A percentile compares a stretch with the other conserved stretches of the same genome.
phyloP scores from a whole-genome alignment of 768 basidiomycete genomes.

The Russula virescens region DNA sequence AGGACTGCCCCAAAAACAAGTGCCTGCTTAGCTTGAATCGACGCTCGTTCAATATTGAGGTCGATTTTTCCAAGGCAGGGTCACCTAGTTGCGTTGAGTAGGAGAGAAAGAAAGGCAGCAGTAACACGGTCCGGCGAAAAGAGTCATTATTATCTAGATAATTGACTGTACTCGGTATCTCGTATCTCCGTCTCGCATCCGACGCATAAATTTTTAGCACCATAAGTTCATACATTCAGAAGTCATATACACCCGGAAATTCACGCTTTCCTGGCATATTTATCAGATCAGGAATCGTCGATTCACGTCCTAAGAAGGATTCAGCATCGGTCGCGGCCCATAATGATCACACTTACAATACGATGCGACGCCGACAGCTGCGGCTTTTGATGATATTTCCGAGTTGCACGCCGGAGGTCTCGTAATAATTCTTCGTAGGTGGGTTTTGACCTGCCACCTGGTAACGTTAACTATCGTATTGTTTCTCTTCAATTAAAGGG shows the following conservation, averaged over 20 bases:
- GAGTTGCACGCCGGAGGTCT: slow-evolving; percentile 20
- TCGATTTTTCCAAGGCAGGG: slow-evolving; percentile 1
- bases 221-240: slow-evolving; percentile 9
- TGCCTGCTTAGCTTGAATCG: slow-evolving; percentile 86
- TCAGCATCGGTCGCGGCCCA: background rate
- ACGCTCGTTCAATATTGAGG: slow-evolving; percentile 58
- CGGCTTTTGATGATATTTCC: slow-evolving; percentile 23
- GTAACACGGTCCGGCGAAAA: too few relatives aligned
- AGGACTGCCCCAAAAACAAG: slow-evolving; percentile 25
- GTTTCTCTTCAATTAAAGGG: background rate
- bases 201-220: slow-evolving; percentile 1
- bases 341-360: slow-evolving; percentile 16
- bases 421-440: slow-evolving; percentile 21
- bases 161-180: too few relatives aligned
- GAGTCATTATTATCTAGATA: too few relatives aligned
- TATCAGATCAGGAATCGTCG: slow-evolving; percentile 19
- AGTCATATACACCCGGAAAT: background rate
- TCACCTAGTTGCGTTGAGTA: background rate
- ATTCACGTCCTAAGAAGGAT: background rate
- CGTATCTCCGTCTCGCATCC: background rate
- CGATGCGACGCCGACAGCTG: slow-evolving; percentile 23
- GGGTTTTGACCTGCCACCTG: slow-evolving; percentile 17
- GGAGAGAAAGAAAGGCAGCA: too few relatives aligned
- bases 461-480: background rate
- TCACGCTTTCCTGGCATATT: background rate